A percentile compares a stretch with the other conserved stretches of the same genome.
phyloP scores from a whole-genome alignment of 306 rosid genomes.

The Glycine latifolia region DNA sequence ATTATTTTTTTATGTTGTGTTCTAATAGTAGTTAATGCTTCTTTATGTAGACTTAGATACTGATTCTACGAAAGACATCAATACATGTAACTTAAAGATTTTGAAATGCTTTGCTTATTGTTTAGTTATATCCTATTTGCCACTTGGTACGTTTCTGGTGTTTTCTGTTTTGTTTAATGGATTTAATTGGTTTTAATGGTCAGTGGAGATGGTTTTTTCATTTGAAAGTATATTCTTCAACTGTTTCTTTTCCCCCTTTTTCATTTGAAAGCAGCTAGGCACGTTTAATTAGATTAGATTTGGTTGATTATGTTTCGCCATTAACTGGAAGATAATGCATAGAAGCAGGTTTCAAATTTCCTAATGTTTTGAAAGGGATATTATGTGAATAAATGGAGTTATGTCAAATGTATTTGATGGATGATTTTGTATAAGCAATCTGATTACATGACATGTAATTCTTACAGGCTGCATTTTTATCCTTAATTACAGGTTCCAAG shows the following conservation, averaged over 20 bases:
- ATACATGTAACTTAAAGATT: too few species aligned
- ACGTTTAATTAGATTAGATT: background rate
- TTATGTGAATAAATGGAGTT: slow-evolving; percentile 26
- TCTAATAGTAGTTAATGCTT: background rate
- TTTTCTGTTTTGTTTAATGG: background rate
- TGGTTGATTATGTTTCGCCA: background rate
- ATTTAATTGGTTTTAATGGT: slow-evolving; percentile 5
- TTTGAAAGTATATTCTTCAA: background rate
- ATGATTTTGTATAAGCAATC: background rate
- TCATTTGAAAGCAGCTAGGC: background rate
- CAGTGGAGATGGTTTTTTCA: background rate
- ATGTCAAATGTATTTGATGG: slow-evolving; percentile 6
- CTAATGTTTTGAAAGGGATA: background rate
- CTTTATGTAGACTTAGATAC: background rate
- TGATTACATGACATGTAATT: slow-evolving; percentile 21
- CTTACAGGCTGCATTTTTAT: slow-evolving; percentile 21
- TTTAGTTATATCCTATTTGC: background rate
- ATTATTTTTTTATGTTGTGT: background rate
- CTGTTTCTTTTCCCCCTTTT: background rate
- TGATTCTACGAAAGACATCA: background rate
- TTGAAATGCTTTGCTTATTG: too few species aligned
- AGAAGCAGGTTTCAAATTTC: slow-evolving; percentile 9
- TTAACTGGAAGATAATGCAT: slow-evolving; percentile 4
- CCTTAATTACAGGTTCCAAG: slow-evolving; percentile 22
- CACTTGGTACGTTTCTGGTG: background rate